These are phyloP conservation scores for Choanephora cucurbitarum DNA, from an alignment of 371 early-diverging fungal species.

Conservation along the genomic window DNA sequence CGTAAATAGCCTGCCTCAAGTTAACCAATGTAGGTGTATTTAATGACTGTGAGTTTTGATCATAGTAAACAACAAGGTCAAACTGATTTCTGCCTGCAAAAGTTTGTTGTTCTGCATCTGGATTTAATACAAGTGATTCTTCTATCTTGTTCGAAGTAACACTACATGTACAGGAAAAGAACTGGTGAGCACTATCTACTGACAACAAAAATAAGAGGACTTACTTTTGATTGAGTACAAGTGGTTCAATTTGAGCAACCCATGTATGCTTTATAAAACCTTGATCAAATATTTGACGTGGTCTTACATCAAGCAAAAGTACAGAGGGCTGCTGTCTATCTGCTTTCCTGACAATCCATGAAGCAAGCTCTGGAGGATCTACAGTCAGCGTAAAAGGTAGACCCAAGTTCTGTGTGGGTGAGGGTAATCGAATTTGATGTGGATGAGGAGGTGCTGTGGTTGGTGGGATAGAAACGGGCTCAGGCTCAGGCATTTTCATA, in stretches of 20 bases:
- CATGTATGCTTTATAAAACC: slow-evolving; percentile 74
- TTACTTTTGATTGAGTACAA: slow-evolving; percentile 58
- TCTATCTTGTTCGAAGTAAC: slow-evolving; percentile 13
- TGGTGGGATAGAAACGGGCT: background rate
- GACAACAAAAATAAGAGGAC: no score
- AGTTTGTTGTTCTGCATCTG: slow-evolving; percentile 52
- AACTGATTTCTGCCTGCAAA: slow-evolving; percentile 71
- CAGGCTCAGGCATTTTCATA: slow-evolving; percentile 23
- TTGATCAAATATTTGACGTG: slow-evolving; percentile 61
- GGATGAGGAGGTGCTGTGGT: slow-evolving; percentile 15
- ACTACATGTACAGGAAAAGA: no score
- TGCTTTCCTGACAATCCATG: slow-evolving; percentile 31
- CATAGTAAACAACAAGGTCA: slow-evolving; percentile 78
- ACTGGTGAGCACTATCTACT: no score
- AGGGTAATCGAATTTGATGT: slow-evolving; percentile 18
- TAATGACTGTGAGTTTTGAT: slow-evolving; percentile 51
- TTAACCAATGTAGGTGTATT: slow-evolving; percentile 29
- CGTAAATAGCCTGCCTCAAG: slow-evolving; percentile 60
- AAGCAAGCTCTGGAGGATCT: slow-evolving; percentile 45
- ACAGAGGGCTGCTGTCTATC: slow-evolving; percentile 46
- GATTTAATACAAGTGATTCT: slow-evolving; percentile 28
- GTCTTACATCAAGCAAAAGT: slow-evolving; percentile 85
- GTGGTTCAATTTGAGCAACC: slow-evolving; percentile 76
- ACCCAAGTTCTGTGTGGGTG: slow-evolving; percentile 23
- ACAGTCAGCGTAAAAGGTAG: slow-evolving; percentile 33